Percentiles rank a stretch among this genome's conserved stretches.
Conservation (phyloP, 345 rosid species). For the Erysimum cheiranthoides region DNA sequence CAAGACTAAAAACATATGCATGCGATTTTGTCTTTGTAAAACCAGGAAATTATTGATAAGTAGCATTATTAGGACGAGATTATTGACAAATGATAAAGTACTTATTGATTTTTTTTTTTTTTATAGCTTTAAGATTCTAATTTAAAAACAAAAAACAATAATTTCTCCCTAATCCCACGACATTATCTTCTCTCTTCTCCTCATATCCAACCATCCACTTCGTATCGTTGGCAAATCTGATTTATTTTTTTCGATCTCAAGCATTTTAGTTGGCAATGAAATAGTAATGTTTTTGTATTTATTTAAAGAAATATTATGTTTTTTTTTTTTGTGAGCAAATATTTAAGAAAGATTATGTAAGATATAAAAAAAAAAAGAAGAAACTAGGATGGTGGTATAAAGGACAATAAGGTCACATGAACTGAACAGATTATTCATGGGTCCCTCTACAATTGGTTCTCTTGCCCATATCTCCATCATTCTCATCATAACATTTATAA, state of each 20-base stretch:
- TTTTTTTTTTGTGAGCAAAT: background rate
- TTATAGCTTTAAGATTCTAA: background rate
- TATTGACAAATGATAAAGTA: slow-evolving; percentile 32
- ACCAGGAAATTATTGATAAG: slow-evolving; percentile 20
- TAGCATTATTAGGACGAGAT: slow-evolving; percentile 17
- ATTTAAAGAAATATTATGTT: no score
- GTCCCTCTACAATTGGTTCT: slow-evolving; percentile 52
- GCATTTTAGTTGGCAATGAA: slow-evolving; percentile 8
- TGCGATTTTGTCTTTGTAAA: slow-evolving; percentile 20
- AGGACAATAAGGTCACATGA: slow-evolving; percentile 88
- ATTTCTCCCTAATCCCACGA: slow-evolving; percentile 35
- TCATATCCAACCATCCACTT: slow-evolving; percentile 33
- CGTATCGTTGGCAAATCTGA: slow-evolving; percentile 31
- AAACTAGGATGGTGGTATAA: slow-evolving; percentile 47
- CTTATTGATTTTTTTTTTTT: slow-evolving; percentile 16
- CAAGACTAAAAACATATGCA: slow-evolving; percentile 29
- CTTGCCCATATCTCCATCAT: slow-evolving; percentile 48
- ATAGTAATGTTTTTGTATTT: background rate
- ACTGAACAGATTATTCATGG: slow-evolving; percentile 81
- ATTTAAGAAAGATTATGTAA: slow-evolving; percentile 2
- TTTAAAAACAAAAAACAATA: background rate
- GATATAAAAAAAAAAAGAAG: background rate
- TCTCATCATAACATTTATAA: slow-evolving; percentile 42
- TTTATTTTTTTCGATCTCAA: background rate
- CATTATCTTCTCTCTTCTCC: slow-evolving; percentile 35